Conservation (phyloP, 352 stramenopile species). For the Phytophthora syringae region DNA sequence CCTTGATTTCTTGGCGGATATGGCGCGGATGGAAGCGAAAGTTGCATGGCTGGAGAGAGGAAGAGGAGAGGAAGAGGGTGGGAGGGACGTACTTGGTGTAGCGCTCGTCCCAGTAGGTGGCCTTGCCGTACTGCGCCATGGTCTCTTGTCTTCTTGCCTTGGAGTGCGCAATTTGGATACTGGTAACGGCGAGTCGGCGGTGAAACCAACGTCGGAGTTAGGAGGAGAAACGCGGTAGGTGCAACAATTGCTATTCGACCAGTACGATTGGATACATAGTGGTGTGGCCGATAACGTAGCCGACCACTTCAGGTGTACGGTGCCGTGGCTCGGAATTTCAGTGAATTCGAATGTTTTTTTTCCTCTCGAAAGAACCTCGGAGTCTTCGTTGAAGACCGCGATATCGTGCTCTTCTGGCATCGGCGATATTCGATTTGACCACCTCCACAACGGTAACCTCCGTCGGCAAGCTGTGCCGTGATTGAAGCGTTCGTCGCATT, state of each 20-base stretch:
- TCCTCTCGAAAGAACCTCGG: too few relatives aligned
- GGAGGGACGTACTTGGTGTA: constrained; percentile 93
- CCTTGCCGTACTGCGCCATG: constrained; percentile 94
- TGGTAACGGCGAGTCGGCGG: neutral
- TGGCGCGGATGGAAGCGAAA: neutral
- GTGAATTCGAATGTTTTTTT: too few relatives aligned
- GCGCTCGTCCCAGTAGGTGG: constrained; percentile 94
- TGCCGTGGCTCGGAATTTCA: too few relatives aligned
- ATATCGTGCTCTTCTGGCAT: neutral
- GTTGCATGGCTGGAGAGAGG: neutral
- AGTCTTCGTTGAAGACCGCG: neutral
- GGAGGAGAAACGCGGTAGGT: neutral
- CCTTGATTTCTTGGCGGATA: neutral
- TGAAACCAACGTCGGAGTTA: neutral
- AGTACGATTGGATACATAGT: neutral
- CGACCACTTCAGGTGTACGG: neutral
- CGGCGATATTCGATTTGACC: neutral
- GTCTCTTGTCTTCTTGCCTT: neutral
- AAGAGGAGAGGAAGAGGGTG: neutral
- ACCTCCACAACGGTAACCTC: neutral
- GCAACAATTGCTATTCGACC: neutral
- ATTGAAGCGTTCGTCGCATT: neutral
- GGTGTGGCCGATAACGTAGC: neutral
- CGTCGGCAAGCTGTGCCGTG: neutral
- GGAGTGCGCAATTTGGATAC: neutral